These are phyloP conservation scores for Sechiopsis laciniata DNA, from an alignment of 306 rosid species.

Conservation along the genomic window DNA sequence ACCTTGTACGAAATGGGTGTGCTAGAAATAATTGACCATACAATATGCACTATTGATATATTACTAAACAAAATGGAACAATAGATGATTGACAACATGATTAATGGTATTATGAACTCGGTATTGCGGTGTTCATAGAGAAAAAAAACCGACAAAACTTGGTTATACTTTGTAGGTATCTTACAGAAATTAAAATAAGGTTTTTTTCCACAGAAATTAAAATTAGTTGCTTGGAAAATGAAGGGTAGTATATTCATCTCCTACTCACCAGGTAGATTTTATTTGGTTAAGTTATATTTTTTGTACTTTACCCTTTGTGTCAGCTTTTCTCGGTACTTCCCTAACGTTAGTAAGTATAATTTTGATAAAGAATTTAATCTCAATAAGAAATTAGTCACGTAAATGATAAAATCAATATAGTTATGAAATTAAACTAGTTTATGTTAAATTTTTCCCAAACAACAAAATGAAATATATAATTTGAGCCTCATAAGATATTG, in stretches of 20 bases:
- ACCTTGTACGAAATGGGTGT: no score
- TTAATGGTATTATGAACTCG: no score
- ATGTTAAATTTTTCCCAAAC: background rate
- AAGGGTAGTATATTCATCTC: background rate
- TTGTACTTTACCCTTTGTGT: background rate
- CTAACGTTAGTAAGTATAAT: background rate
- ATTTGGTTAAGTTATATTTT: background rate
- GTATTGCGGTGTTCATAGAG: no score
- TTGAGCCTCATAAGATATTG: no score
- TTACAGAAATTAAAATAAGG: background rate
- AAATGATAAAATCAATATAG: background rate
- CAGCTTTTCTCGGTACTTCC: background rate
- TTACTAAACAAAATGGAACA: no score
- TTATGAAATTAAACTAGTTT: no score
- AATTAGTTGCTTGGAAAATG: background rate
- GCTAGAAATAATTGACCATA: no score
- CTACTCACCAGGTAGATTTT: slow-evolving; percentile 2
- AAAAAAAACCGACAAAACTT: slow-evolving; percentile 2
- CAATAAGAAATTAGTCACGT: background rate
- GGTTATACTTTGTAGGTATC: background rate
- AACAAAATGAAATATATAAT: background rate
- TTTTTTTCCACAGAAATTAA: background rate
- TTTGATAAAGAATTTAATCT: background rate
- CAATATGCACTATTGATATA: no score
- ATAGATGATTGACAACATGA: no score